These are phyloP conservation scores for Botryotinia convoluta DNA, from an alignment of 2,329 filamentous ascomycete genomes.

Conservation along the genomic window DNA sequence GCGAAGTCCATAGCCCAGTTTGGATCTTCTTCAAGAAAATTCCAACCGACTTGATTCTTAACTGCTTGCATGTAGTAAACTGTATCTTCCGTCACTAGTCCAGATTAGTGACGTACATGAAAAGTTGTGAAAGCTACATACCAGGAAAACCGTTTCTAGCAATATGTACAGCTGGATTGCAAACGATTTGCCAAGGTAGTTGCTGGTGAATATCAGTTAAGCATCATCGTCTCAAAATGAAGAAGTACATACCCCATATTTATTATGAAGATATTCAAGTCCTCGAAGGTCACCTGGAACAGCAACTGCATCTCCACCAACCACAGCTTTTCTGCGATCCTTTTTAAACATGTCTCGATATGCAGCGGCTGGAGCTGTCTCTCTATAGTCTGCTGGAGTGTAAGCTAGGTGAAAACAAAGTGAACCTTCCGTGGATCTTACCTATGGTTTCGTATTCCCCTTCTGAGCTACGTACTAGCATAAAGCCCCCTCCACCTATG, in stretches of 20 bases:
- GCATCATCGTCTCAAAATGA: background rate
- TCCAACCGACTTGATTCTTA: conserved; percentile 44
- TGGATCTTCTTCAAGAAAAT: conserved; percentile 60
- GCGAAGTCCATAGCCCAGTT: conserved; percentile 69
- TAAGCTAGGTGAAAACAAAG: conserved; percentile 1
- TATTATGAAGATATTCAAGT: conserved; percentile 72
- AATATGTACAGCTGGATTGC: conserved; percentile 70
- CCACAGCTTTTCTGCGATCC: conserved; percentile 64
- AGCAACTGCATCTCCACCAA: conserved; percentile 68
- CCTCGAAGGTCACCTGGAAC: conserved; percentile 77
- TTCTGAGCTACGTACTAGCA: conserved; percentile 69
- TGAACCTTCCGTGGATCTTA: conserved; percentile 14
- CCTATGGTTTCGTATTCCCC: conserved; percentile 76
- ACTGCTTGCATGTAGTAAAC: conserved; percentile 67
- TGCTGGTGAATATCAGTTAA: conserved; percentile 36
- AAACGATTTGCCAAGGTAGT: conserved; percentile 68
- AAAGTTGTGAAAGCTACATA: conserved; percentile 20
- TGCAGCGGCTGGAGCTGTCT: conserved; percentile 79
- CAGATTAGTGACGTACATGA: conserved; percentile 21
- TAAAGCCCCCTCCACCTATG: conserved; percentile 88
- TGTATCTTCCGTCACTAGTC: conserved; percentile 65
- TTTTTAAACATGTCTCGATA: conserved; percentile 81
- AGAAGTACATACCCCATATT: conserved; percentile 56
- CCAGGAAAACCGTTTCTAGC: conserved; percentile 68
- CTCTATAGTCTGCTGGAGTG: conserved; percentile 66